Percentiles rank a stretch among this genome's conserved stretches.
These are phyloP conservation scores for Thermomucor indicae-seudaticae DNA, from an alignment of 371 early-diverging fungal species.

Conservation along the genomic window DNA sequence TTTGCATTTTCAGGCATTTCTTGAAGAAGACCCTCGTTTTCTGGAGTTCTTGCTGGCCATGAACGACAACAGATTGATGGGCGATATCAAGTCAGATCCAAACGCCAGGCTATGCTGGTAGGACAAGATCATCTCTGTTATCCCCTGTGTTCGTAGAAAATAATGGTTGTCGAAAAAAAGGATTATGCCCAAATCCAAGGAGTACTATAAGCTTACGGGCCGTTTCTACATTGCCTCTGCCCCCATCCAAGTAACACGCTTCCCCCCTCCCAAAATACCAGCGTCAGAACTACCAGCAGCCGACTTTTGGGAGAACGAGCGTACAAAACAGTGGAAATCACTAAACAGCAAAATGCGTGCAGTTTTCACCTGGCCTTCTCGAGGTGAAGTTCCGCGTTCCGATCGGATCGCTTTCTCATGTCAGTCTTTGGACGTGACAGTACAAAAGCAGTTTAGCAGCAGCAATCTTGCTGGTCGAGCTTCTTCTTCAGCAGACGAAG, in stretches of 20 bases:
- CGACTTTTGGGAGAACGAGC: conserved; percentile 71
- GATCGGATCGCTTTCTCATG: conserved; percentile 52
- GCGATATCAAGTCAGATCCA: conserved; percentile 59
- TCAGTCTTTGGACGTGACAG: conserved; percentile 50
- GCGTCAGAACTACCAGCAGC: conserved; percentile 28
- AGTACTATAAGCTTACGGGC: conserved; percentile 65
- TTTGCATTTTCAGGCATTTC: conserved; percentile 47
- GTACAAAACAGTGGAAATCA: conserved; percentile 55
- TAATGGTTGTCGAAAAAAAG: conserved; percentile 14
- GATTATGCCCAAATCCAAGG: conserved; percentile 68
- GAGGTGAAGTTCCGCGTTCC: conserved; percentile 52
- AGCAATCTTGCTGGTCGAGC: conserved; percentile 6
- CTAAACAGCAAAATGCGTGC: conserved; percentile 54
- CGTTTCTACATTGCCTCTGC: conserved; percentile 71
- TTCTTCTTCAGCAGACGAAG: background rate
- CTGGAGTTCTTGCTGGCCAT: conserved; percentile 52
- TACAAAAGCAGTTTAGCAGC: conserved; percentile 34
- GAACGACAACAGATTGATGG: conserved; percentile 56
- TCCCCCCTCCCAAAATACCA: conserved; percentile 55
- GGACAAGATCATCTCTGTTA: background rate
- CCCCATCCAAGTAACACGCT: conserved; percentile 70
- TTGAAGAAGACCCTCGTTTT: conserved; percentile 52
- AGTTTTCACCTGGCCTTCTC: conserved; percentile 68
- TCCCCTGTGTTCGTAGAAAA: background rate
- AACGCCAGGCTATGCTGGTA: conserved; percentile 54